Conservation (phyloP, 75 land plant species). For the Selaginella moellendorffii region DNA sequence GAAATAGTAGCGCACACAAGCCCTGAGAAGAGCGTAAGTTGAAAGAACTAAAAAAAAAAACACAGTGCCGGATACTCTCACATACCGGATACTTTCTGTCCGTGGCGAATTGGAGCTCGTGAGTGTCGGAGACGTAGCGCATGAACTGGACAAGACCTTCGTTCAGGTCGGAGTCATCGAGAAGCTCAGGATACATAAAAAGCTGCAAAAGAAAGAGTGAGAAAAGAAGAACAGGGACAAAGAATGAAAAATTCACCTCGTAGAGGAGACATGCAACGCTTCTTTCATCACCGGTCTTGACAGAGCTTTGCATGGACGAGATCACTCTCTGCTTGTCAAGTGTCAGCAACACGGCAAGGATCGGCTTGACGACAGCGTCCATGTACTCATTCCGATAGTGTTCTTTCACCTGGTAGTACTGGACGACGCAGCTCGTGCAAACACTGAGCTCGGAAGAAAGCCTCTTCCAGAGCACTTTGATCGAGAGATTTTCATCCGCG, state of each 20-base stretch:
- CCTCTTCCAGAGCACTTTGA: slow-evolving; percentile 60
- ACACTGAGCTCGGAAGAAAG: slow-evolving; percentile 41
- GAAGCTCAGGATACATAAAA: slow-evolving; percentile 47
- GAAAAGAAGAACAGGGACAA: background rate
- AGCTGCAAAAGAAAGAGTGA: slow-evolving; percentile 58
- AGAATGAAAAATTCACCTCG: no score
- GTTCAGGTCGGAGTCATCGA: slow-evolving; percentile 67
- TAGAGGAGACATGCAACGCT: no score
- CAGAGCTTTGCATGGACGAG: slow-evolving; percentile 39
- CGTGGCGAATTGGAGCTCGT: slow-evolving; percentile 54
- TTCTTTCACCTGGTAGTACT: slow-evolving; percentile 65
- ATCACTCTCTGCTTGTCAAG: slow-evolving; percentile 86
- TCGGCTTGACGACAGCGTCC: slow-evolving; percentile 36
- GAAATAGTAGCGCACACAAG: slow-evolving; percentile 75
- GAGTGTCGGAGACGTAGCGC: slow-evolving; percentile 48
- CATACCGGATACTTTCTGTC: slow-evolving; percentile 77
- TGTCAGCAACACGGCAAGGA: slow-evolving; percentile 39
- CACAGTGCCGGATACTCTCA: background rate
- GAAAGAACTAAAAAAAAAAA: background rate
- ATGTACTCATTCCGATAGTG: slow-evolving; percentile 46
- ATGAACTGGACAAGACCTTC: slow-evolving; percentile 53
- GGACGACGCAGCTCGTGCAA: slow-evolving; percentile 56
- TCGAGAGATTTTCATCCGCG: slow-evolving; percentile 24
- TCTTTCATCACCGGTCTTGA: no score
- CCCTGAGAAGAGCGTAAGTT: slow-evolving; percentile 40